Conservation (phyloP, 495 filamentous ascomycete species). For the Podospora conica region DNA sequence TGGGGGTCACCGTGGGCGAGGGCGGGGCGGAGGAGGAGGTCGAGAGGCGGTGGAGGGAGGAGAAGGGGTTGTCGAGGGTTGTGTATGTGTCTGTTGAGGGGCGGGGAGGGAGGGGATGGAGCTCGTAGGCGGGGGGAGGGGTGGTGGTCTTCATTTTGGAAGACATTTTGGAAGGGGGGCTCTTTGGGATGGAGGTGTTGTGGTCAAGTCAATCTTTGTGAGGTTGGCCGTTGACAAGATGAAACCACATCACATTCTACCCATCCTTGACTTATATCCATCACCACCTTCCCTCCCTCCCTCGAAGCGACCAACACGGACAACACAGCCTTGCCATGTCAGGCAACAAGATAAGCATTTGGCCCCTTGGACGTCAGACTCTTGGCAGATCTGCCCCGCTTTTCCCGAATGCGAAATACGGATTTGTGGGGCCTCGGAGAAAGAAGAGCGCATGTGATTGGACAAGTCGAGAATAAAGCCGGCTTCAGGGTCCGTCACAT, state of each 20-base stretch:
- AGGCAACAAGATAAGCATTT: not conserved
- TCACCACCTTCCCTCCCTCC: not conserved
- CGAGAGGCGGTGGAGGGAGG: conserved; percentile 9
- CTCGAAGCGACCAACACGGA: not conserved
- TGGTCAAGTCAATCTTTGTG: not conserved
- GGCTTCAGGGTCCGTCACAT: too few relatives aligned
- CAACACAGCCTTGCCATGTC: not conserved
- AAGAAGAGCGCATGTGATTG: not conserved
- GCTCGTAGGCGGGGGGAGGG: not conserved
- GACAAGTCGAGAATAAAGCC: not conserved
- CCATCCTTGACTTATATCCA: not conserved
- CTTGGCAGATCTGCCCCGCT: not conserved
- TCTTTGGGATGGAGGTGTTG: not conserved
- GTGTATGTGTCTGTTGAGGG: conserved; percentile 7
- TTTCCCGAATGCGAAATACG: conserved; percentile 6
- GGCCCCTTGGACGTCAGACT: not conserved
- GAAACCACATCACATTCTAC: too few relatives aligned
- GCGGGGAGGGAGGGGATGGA: not conserved
- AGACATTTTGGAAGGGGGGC: too few relatives aligned
- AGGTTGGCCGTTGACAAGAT: not conserved
- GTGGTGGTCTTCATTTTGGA: not conserved
- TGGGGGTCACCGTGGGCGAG: conserved; percentile 1
- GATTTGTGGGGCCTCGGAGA: not conserved
- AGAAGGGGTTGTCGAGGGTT: conserved; percentile 8
- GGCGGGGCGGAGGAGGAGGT: conserved; percentile 9